Evolutionary conservation across 2,329 filamentous ascomycete species (phyloP), one percentile per base, ranked within the genome.

Genomic region (Tympanopsis confertula): DNA sequence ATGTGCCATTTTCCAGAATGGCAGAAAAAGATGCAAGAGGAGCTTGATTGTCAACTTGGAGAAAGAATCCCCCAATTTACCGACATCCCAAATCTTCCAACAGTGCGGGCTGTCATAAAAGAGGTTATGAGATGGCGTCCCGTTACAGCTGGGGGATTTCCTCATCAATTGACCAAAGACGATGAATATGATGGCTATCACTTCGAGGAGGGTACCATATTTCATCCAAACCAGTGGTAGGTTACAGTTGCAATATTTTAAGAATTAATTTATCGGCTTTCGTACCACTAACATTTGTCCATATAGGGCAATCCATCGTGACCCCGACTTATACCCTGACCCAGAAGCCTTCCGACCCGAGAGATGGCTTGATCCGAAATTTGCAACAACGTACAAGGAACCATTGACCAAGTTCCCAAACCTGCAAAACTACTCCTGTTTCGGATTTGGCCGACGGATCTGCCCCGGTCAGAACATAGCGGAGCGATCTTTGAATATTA

Each of bases 121-220:
- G 74, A 79, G 42, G 60, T 67, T 1, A 51, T 75, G 10, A 61
- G 73, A 2, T 75, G 72, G 69, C 59, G 70, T 4, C 68, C 71
- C 0, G 64, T 72, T 1, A n/a, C n/a, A n/a, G 7, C 22, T 10
- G 7, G 7, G 22, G 22, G 22, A 10, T 10, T 26, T 26, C 22
- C 22, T 26, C 22, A 26, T n/a, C n/a, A 7, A 7, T 7, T 26
- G 7, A 26, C 22, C 22, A 7, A 26, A 26, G 22, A 26, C 22
- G n/a, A 26, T 26, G 22, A 26, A 26, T 26, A 26, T n/a, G n/a
- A 10, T 7, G 22, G 22, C 22, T 26, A 26, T n/a, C 22, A 26
- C n/a, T 10, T 26, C 22, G 7, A 7, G 7, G n/a, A 26, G 7
- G 22, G 22, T n/a, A n/a, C 22, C 22, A 26, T n/a, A 26, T 10